Conservation (phyloP, 2,329 filamentous ascomycete species). For the Lasiodiplodia gonubiensis region DNA sequence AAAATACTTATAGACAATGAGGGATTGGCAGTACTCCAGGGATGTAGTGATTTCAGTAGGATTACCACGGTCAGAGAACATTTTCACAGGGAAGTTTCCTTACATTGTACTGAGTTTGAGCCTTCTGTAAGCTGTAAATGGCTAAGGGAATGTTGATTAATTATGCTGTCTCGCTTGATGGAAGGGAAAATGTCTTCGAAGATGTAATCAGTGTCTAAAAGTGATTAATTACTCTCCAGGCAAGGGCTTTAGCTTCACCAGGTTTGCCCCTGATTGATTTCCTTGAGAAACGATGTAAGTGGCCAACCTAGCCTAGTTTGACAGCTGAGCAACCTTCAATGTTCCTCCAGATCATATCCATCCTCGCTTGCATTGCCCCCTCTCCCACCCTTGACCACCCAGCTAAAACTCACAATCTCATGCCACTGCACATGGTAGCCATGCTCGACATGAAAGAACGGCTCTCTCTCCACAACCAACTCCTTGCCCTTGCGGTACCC, state of each 20-base stretch:
- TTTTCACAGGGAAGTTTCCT: neutral
- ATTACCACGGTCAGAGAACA: neutral
- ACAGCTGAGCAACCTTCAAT: neutral
- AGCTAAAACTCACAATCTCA: constrained; percentile 31
- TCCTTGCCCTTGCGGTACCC: constrained; percentile 31
- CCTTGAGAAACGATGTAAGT: no score
- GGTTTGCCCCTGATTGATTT: no score
- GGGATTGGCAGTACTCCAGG: neutral
- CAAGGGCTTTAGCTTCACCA: no score
- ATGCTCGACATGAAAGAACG: constrained; percentile 30
- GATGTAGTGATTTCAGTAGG: neutral
- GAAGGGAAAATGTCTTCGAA: no score
- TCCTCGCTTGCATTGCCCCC: neutral
- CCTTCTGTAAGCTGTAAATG: neutral
- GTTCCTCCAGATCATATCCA: neutral
- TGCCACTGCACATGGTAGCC: constrained; percentile 32
- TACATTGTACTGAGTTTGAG: neutral
- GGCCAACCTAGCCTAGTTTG: no score
- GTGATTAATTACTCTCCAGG: no score
- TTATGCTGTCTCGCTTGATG: no score
- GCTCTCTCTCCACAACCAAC: constrained; percentile 31
- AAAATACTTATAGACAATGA: neutral
- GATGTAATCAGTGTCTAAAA: no score
- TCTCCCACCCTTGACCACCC: constrained; percentile 27
- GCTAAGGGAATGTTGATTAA: neutral